A percentile compares a stretch with the other conserved stretches of the same genome.
Evolutionary conservation across 192 early-diverging fungal genomes (phyloP).

Genomic region (Rhizophagus sp.): DNA sequence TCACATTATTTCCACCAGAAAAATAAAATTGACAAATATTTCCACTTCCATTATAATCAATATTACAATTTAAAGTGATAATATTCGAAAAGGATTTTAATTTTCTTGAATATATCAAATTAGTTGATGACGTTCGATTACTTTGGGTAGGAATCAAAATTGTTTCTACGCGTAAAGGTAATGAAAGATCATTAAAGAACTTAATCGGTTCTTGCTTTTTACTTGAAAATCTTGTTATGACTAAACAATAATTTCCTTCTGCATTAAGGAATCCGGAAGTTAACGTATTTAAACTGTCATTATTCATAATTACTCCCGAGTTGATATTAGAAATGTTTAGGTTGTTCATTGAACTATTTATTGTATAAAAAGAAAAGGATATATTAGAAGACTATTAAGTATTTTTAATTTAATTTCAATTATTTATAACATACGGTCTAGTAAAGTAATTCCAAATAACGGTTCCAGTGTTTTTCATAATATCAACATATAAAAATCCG

Average conservation of each 20-base stretch:
- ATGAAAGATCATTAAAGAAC: too few species aligned
- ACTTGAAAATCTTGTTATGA: not conserved
- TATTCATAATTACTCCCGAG: not conserved
- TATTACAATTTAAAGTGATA: not conserved
- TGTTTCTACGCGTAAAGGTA: not conserved
- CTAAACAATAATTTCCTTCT: not conserved
- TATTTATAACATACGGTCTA: not conserved
- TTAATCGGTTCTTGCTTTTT: not conserved
- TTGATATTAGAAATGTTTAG: not conserved
- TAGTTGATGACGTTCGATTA: not conserved
- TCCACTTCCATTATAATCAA: not conserved
- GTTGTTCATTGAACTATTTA: not conserved
- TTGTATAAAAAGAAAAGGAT: not conserved
- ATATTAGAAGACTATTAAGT: not conserved
- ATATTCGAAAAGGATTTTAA: not conserved
- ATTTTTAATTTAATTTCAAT: not conserved
- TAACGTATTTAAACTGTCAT: not conserved
- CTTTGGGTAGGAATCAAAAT: not conserved
- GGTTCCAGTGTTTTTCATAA: not conserved
- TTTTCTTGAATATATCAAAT: not conserved
- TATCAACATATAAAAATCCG: not conserved
- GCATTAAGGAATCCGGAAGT: not conserved
- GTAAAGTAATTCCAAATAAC: not conserved
- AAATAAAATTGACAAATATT: not conserved
- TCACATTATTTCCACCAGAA: not conserved